Base-by-base conservation (phyloP, 352 stramenopile species). In the Phytopythium vexans region DNA sequence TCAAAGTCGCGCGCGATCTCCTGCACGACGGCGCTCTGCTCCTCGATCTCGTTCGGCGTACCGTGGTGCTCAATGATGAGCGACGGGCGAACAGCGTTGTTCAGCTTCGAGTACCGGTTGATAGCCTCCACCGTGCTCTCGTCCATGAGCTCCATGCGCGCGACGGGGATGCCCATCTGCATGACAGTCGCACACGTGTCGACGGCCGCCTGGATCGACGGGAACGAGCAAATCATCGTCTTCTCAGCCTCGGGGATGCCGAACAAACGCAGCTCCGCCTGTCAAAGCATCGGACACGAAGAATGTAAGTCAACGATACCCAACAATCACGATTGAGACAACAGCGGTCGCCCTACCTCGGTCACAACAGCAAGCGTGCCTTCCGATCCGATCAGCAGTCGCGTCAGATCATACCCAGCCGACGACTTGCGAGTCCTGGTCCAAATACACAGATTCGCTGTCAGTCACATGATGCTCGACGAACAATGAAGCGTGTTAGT, bases 301-400 rank as follows among this genome's bases (percentile, higher is more conserved):
- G 15, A 4, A 3, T 37, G 27, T 10, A 14, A 10, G 6, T 41
- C 7, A 2, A 45, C 4, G 10, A 39, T 2, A 35, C 16, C 52
- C 10, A 16, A 31, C 32, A 39, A 12, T 52, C 8, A 32, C 41
- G 37, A n/a, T 21, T 36, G 33, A 43, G n/a, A 3, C 21, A 15
- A 16, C 48, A 47, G 21, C 21, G 21, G 9, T 7, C 36, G 14
- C 41, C 48, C 16, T 49, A 84, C 72, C 67, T 98, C 87, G 1
- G 96, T 99, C n/a, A 99, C 83, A n/a, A 98, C 75, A 6, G 78
- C 96, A 4, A 98, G 74, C 15, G 94, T 98, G 32, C 95, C 95
- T 68, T 99, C 96, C 8, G 86, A 97, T 8, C 96, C 96, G 54
- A 97, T 94, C 16, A 99, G 66, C n/a, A 99, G 72, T 9, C 81